A percentile compares a stretch with the other conserved stretches of the same genome.
Evolutionary conservation across 2,329 filamentous ascomycete genomes (phyloP).

Genomic region (Verruconis gallopava): DNA sequence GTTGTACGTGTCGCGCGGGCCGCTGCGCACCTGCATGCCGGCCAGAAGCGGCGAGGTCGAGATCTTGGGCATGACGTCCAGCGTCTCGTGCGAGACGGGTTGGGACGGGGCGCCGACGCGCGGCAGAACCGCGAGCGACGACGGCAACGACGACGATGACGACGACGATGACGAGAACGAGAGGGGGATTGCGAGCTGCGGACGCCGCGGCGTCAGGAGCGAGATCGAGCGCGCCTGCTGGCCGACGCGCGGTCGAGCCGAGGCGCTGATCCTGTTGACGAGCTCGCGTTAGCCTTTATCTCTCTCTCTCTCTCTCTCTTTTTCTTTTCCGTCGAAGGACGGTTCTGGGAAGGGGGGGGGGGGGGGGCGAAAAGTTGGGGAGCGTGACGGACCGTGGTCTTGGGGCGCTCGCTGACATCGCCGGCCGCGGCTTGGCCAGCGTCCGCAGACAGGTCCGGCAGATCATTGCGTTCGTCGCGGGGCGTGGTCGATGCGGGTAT

Average conservation of each 20-base stretch:
- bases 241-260: neutral
- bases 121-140: slow-evolving; percentile 13
- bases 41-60: slow-evolving; percentile 24
- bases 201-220: neutral
- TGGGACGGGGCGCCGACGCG: slow-evolving; percentile 9
- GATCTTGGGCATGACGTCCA: slow-evolving; percentile 24
- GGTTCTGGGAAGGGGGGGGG: too few species aligned
- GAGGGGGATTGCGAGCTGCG: neutral
- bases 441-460: neutral
- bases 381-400: neutral
- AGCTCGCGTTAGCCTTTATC: neutral
- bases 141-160: slow-evolving; percentile 13
- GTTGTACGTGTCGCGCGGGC: slow-evolving; percentile 43
- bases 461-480: neutral
- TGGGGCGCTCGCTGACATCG: neutral
- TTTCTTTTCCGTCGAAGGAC: neutral
- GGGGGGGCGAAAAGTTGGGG: too few species aligned
- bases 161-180: slow-evolving; percentile 14
- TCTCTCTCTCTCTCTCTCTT: too few species aligned
- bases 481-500: too few species aligned
- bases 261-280: neutral
- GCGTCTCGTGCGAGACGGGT: slow-evolving; percentile 4
- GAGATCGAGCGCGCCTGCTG: neutral
- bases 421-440: slow-evolving; percentile 2
- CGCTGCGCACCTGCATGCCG: slow-evolving; percentile 30